Conservation (phyloP, 768 basidiomycete species). For the Naganishia randhawae region DNA sequence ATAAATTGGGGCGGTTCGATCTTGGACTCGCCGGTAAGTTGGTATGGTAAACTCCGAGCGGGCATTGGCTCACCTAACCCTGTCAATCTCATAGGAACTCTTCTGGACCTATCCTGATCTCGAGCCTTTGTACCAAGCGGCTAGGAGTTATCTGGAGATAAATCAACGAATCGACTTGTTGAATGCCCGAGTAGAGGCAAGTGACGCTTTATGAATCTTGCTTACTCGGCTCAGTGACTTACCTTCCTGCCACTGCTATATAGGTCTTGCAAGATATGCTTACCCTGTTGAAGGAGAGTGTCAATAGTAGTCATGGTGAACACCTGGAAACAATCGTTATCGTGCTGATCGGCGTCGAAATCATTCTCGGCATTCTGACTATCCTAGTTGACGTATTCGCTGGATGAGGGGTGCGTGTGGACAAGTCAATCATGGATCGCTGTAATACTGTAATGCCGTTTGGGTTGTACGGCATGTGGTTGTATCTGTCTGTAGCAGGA, state of each 20-base stretch:
- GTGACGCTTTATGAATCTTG: slow-evolving; percentile 33
- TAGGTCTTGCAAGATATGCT: slow-evolving; percentile 96
- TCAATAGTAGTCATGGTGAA: slow-evolving; percentile 84
- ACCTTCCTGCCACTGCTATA: background rate
- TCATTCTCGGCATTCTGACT: slow-evolving; percentile 83
- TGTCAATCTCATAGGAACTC: slow-evolving; percentile 62
- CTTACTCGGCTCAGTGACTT: background rate
- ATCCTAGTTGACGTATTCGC: slow-evolving; percentile 72
- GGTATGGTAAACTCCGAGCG: slow-evolving; percentile 22
- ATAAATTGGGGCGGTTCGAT: slow-evolving; percentile 96
- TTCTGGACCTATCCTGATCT: slow-evolving; percentile 97
- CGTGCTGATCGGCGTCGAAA: slow-evolving; percentile 69
- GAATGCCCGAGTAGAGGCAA: slow-evolving; percentile 86
- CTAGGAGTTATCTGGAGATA: slow-evolving; percentile 88
- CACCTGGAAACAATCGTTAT: slow-evolving; percentile 90
- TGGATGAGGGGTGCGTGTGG: background rate
- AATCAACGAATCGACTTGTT: slow-evolving; percentile 87
- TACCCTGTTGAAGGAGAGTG: slow-evolving; percentile 87
- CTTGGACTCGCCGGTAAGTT: slow-evolving; percentile 83
- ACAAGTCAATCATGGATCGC: background rate
- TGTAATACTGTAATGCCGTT: too few relatives aligned
- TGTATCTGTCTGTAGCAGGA: background rate
- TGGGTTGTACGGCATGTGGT: background rate
- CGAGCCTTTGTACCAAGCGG: slow-evolving; percentile 89
- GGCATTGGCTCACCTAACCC: slow-evolving; percentile 14